These are phyloP conservation scores for Serendipita sp. DNA, from an alignment of 768 basidiomycete genomes.

Conservation along the genomic window DNA sequence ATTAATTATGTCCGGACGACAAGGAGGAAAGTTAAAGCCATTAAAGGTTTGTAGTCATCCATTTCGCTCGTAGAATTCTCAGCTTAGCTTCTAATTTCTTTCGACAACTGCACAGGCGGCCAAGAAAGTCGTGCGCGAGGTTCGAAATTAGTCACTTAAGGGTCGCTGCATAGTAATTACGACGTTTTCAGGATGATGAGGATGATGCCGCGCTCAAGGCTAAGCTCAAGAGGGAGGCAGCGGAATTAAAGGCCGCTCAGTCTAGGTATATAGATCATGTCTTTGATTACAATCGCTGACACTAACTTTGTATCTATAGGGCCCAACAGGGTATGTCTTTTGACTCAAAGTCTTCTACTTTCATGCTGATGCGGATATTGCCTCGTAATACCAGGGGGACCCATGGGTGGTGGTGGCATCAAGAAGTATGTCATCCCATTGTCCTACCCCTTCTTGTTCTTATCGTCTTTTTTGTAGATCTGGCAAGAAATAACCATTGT, in stretches of 20 bases:
- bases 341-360: neutral
- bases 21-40: conserved; percentile 4
- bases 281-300: neutral
- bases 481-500: neutral
- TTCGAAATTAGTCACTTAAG: neutral
- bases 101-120: neutral
- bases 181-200: neutral
- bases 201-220: neutral
- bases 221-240: conserved; percentile 2
- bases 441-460: neutral
- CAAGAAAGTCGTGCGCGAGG: neutral
- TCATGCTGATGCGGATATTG: neutral
- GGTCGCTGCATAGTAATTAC: neutral
- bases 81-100: no score
- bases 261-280: neutral
- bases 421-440: neutral
- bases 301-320: neutral
- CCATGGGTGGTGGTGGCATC: neutral
- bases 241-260: conserved; percentile 1
- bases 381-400: neutral
- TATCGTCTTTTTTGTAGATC: neutral
- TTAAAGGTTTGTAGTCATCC: neutral
- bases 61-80: no score
- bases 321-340: neutral
- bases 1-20: neutral